Conservation (phyloP, 2,329 filamentous ascomycete genomes). For the Fusarium subtropicale region DNA sequence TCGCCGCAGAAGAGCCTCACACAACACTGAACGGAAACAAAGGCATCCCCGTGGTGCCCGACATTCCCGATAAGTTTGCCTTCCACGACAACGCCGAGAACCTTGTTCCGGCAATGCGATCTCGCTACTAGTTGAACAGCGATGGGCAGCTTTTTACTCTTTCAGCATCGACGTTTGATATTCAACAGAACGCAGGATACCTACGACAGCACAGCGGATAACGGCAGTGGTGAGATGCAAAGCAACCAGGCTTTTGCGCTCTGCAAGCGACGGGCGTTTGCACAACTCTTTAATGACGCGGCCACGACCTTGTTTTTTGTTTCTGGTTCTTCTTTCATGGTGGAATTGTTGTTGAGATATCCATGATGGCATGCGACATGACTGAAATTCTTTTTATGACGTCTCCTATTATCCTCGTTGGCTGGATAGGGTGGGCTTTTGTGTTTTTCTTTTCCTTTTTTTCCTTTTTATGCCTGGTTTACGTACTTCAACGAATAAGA, state of each 20-base stretch:
- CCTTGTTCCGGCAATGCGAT: conserved; percentile 48
- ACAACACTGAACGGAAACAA: conserved; percentile 60
- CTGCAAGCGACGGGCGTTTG: conserved; percentile 26
- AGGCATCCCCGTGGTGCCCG: conserved; percentile 59
- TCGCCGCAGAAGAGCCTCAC: conserved; percentile 50
- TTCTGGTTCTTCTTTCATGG: conserved; percentile 26
- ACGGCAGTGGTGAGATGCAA: conserved; percentile 17
- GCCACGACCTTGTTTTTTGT: conserved; percentile 41
- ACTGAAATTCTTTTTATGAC: conserved; percentile 28
- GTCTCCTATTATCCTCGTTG: conserved; percentile 13
- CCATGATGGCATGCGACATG: conserved; percentile 44
- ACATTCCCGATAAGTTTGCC: conserved; percentile 58
- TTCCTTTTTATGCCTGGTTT: conserved; percentile 5
- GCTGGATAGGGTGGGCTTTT: conserved; percentile 8
- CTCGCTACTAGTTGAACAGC: conserved; percentile 41
- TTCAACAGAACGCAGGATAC: conserved; percentile 21
- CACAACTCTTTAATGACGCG: conserved; percentile 32
- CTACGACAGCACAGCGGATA: conserved; percentile 29
- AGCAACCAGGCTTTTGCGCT: conserved; percentile 14
- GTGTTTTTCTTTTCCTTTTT: background rate
- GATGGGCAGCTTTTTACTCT: background rate
- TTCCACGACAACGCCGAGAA: conserved; percentile 53
- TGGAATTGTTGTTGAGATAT: conserved; percentile 38
- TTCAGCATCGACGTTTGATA: conserved; percentile 12
- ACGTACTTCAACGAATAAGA: background rate